Percentiles rank a stretch among this genome's conserved stretches.
phyloP scores from a whole-genome alignment of 2,329 filamentous ascomycete species.

The Aureobasidium uvarum region DNA sequence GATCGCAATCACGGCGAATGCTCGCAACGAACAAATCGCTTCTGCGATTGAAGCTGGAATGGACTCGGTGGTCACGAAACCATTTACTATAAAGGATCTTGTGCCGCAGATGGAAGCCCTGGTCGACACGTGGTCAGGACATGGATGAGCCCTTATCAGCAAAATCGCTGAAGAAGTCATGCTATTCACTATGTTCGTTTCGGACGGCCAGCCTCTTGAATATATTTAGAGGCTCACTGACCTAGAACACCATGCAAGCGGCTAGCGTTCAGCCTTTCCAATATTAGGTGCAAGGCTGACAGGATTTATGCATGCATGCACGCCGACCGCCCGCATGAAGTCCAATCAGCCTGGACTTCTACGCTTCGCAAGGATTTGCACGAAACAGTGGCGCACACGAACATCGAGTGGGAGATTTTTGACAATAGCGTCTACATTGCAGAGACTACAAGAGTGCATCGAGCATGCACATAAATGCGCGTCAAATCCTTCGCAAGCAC shows the following conservation, averaged over 20 bases:
- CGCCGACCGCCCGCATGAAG: neutral
- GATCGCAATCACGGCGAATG: slow-evolving; percentile 76
- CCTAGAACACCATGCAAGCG: neutral
- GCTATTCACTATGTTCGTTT: neutral
- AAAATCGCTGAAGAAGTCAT: neutral
- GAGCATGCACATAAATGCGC: neutral
- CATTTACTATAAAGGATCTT: slow-evolving; percentile 38
- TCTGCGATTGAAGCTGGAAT: slow-evolving; percentile 71
- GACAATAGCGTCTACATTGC: neutral
- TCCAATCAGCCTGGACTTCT: neutral
- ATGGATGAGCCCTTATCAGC: neutral
- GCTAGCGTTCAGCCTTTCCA: neutral
- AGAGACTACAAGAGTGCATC: neutral
- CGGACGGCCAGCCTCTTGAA: neutral
- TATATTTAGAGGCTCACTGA: neutral
- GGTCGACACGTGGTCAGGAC: slow-evolving; percentile 30
- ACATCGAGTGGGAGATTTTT: neutral
- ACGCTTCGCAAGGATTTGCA: neutral
- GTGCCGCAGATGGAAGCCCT: slow-evolving; percentile 38
- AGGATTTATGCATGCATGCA: neutral
- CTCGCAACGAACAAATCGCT: slow-evolving; percentile 69
- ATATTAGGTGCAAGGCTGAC: neutral
- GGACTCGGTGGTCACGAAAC: slow-evolving; percentile 40
- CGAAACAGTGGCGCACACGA: neutral
- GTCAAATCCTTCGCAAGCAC: neutral